phyloP scores from a whole-genome alignment of 192 early-diverging fungal genomes.

The Backusella sp. region DNA sequence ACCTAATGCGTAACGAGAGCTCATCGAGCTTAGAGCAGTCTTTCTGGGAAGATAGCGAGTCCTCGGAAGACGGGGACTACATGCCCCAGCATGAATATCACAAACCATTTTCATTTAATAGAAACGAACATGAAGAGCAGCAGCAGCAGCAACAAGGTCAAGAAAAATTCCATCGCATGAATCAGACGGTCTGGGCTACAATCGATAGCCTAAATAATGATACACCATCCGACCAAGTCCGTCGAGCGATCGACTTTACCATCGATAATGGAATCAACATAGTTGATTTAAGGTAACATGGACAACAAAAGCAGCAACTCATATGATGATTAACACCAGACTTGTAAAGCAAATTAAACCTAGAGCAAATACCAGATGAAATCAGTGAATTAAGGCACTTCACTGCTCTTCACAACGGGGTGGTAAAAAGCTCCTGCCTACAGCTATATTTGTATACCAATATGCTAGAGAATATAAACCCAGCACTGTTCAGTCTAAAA shows the following conservation, averaged over 20 bases:
- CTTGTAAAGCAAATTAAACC: slow-evolving; percentile 18
- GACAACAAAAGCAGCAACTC: neutral
- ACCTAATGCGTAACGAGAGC: neutral
- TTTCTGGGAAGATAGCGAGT: slow-evolving; percentile 25
- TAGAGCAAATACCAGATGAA: slow-evolving; percentile 30
- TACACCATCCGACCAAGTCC: slow-evolving; percentile 13
- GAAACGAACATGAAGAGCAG: neutral
- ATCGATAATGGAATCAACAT: slow-evolving; percentile 28
- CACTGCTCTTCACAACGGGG: slow-evolving; percentile 26
- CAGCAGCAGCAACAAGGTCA: neutral
- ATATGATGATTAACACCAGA: neutral
- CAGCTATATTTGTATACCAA: slow-evolving; percentile 49
- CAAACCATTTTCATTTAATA: slow-evolving; percentile 3
- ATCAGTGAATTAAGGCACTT: slow-evolving; percentile 27
- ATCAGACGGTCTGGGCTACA: slow-evolving; percentile 14
- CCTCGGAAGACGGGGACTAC: slow-evolving; percentile 27
- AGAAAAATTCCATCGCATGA: slow-evolving; percentile 12
- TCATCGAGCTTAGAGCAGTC: slow-evolving; percentile 4
- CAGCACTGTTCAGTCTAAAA: slow-evolving; percentile 39
- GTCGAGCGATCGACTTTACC: slow-evolving; percentile 22
- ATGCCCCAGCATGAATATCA: slow-evolving; percentile 11
- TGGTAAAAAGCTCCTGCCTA: slow-evolving; percentile 25
- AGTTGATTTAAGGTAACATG: slow-evolving; percentile 27
- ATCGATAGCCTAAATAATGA: slow-evolving; percentile 4
- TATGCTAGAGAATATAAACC: slow-evolving; percentile 29